phyloP scores from a whole-genome alignment of 2,329 filamentous ascomycete genomes.

The Cladorrhinum sp. region DNA sequence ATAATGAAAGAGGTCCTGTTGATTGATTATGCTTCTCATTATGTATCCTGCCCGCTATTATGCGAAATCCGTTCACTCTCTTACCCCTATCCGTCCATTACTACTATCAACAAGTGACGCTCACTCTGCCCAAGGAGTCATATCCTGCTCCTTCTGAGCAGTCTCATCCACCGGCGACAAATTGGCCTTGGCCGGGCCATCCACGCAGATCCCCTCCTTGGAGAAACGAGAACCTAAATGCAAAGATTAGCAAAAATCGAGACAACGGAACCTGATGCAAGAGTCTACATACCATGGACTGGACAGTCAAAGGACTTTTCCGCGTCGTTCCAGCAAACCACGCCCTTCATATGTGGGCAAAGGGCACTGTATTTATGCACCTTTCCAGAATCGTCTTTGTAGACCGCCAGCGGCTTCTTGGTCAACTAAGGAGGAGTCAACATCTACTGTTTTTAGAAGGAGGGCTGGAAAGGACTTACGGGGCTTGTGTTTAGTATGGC shows the following conservation, averaged over 20 bases:
- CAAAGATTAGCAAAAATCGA: too few species aligned
- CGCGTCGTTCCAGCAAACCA: constrained; percentile 53
- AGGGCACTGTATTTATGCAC: constrained; percentile 50
- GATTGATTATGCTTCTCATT: too few species aligned
- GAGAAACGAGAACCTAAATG: constrained; percentile 35
- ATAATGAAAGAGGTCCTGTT: too few species aligned
- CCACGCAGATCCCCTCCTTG: constrained; percentile 35
- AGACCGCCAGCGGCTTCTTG: constrained; percentile 50
- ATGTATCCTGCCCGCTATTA: too few species aligned
- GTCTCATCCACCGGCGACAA: constrained; percentile 21
- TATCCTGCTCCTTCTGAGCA: constrained; percentile 14
- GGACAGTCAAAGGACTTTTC: constrained; percentile 57
- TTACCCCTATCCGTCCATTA: too few species aligned
- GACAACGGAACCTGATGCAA: too few species aligned
- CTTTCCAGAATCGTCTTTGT: constrained; percentile 53
- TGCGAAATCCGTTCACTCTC: too few species aligned
- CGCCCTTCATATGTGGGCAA: constrained; percentile 54
- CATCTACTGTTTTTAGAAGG: not conserved
- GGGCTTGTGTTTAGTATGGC: constrained; percentile 48
- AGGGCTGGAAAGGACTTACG: constrained; percentile 12
- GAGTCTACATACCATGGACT: constrained; percentile 33
- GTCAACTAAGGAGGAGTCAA: constrained; percentile 21
- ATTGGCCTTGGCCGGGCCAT: constrained; percentile 36
- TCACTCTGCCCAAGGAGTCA: constrained; percentile 1
- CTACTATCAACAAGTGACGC: too few species aligned